A percentile compares a stretch with the other conserved stretches of the same genome.
phyloP scores from a whole-genome alignment of 768 basidiomycete species.

The Pleurotus platypus region DNA sequence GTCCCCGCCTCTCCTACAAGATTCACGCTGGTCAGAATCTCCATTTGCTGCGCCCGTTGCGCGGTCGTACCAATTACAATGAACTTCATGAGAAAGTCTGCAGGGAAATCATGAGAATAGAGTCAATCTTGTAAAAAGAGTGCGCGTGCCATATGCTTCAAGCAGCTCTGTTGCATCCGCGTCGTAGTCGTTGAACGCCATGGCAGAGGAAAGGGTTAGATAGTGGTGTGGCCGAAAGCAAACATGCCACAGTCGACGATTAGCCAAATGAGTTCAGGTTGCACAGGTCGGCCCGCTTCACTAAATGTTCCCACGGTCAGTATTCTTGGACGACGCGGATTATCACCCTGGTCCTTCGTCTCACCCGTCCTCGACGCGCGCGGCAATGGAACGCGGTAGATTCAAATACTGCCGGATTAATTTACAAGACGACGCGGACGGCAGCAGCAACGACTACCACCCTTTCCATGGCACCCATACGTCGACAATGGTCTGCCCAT shows the following conservation, averaged over 20 bases:
- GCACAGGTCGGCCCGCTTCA: not conserved
- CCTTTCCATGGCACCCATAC: constrained; percentile 92
- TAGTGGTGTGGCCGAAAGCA: constrained; percentile 1
- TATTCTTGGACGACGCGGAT: not conserved
- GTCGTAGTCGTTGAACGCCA: constrained; percentile 66
- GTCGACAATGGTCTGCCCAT: constrained; percentile 60
- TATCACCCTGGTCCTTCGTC: no score
- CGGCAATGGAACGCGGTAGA: no score
- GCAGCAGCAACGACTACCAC: constrained; percentile 46
- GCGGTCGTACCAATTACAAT: constrained; percentile 79
- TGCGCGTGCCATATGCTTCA: constrained; percentile 82
- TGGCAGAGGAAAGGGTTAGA: constrained; percentile 27
- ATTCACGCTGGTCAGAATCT: constrained; percentile 7
- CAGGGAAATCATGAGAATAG: constrained; percentile 6
- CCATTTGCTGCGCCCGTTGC: not conserved
- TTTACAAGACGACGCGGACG: not conserved
- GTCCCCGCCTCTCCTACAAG: constrained; percentile 88
- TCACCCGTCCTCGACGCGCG: no score
- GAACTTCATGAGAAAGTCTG: constrained; percentile 99
- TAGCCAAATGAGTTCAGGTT: not conserved
- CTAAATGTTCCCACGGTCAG: constrained; percentile 1
- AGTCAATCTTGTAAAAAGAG: not conserved
- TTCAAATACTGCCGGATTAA: no score
- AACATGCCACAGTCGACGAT: not conserved
- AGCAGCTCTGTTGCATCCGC: constrained; percentile 87